A percentile compares a stretch with the other conserved stretches of the same genome.
Conservation (phyloP, 1,284 basidiomycete genomes). For the Porogramme epimiltina region DNA sequence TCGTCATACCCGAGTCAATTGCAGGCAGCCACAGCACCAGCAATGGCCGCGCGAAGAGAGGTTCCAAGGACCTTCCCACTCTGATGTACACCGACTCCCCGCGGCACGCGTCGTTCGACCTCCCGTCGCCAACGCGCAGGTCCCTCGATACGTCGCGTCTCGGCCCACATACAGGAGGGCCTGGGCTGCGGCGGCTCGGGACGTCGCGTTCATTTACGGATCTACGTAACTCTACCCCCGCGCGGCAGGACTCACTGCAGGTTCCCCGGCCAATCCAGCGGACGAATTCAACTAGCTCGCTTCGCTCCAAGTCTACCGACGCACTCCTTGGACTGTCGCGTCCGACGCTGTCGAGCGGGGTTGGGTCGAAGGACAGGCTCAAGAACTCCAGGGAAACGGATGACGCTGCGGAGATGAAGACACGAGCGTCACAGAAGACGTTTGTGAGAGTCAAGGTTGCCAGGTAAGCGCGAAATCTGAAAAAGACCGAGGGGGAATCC, state of each 20-base stretch:
- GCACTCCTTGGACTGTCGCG: neutral
- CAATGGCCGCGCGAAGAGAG: neutral
- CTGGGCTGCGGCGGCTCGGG: conserved; percentile 51
- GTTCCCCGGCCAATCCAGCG: conserved; percentile 28
- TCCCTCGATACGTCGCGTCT: conserved; percentile 28
- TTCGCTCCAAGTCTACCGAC: conserved; percentile 16
- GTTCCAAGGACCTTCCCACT: conserved; percentile 15
- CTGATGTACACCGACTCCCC: conserved; percentile 22
- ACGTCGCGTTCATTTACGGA: conserved; percentile 74
- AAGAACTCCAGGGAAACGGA: conserved; percentile 26
- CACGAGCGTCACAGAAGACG: conserved; percentile 76
- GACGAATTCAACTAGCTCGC: conserved; percentile 32
- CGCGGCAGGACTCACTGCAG: conserved; percentile 39
- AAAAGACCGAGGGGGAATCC: neutral
- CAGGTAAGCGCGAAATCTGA: conserved; percentile 59
- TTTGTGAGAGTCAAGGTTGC: conserved; percentile 84
- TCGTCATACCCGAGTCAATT: conserved; percentile 16
- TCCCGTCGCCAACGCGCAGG: conserved; percentile 21
- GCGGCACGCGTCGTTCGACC: conserved; percentile 30
- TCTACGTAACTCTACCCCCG: conserved; percentile 40
- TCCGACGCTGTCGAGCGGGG: neutral
- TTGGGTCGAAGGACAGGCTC: conserved; percentile 15
- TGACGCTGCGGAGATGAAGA: conserved; percentile 79
- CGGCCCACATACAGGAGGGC: conserved; percentile 10
- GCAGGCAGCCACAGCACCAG: neutral